These are phyloP conservation scores for Tulasnella sp. DNA, from an alignment of 768 basidiomycete genomes.

Conservation along the genomic window DNA sequence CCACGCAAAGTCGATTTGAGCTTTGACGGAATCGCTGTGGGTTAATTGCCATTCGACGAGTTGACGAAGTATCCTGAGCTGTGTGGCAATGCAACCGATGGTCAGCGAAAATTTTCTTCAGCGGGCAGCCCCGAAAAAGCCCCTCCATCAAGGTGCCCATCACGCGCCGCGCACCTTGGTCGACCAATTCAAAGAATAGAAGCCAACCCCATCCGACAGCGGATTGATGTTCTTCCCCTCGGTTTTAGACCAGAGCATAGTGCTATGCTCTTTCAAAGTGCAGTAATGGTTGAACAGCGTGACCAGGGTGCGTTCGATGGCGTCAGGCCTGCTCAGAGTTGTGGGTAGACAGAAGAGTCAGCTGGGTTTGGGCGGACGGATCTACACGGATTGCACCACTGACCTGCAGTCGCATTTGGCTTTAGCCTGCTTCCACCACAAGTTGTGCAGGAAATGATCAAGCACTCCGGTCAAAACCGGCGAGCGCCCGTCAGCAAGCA, in stretches of 20 bases:
- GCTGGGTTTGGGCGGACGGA: not conserved
- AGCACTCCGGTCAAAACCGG: constrained; percentile 68
- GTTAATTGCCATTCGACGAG: constrained; percentile 79
- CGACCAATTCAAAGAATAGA: constrained; percentile 77
- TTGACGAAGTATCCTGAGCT: constrained; percentile 81
- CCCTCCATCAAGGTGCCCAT: constrained; percentile 19
- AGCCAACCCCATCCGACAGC: constrained; percentile 62
- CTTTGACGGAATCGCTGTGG: constrained; percentile 65
- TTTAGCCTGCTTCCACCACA: constrained; percentile 41
- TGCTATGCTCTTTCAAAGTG: constrained; percentile 44
- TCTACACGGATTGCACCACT: not conserved
- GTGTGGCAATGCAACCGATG: constrained; percentile 28
- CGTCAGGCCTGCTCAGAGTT: constrained; percentile 9
- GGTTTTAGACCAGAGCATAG: constrained; percentile 75
- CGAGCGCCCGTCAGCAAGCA: constrained; percentile 58
- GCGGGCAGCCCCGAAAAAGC: not conserved
- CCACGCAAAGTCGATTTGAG: constrained; percentile 77
- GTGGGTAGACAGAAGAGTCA: constrained; percentile 7
- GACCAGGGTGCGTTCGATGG: constrained; percentile 13
- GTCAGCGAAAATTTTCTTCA: not conserved
- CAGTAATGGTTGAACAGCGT: constrained; percentile 53
- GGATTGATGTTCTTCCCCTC: constrained; percentile 66
- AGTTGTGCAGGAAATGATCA: constrained; percentile 69
- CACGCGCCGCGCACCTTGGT: constrained; percentile 58
- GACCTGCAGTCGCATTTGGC: constrained; percentile 50